A percentile compares a stretch with the other conserved stretches of the same genome.
These are phyloP conservation scores for Lactarius indigo DNA, from an alignment of 768 basidiomycete species.

Conservation along the genomic window DNA sequence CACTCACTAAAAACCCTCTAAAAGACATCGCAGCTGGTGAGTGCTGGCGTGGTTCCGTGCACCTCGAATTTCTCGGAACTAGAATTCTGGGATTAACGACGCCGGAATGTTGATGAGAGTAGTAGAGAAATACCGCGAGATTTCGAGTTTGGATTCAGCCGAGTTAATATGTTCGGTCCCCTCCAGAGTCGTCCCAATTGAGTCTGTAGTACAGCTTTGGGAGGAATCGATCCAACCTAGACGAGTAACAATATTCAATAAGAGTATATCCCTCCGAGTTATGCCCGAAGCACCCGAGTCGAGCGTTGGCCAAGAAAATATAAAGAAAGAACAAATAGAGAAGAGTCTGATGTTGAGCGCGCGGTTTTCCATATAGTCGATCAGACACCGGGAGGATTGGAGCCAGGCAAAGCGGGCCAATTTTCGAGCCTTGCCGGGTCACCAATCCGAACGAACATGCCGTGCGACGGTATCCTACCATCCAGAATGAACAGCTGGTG, in stretches of 20 bases:
- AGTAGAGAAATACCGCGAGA: no score
- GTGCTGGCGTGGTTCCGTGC: no score
- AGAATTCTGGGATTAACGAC: no score
- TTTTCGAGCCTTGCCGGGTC: conserved; percentile 70
- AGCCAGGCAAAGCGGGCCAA: conserved; percentile 71
- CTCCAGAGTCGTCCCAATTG: no score
- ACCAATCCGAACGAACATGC: conserved; percentile 72
- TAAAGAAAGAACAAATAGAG: not conserved
- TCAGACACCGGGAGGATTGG: conserved; percentile 60
- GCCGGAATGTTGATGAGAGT: no score
- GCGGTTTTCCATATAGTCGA: not conserved
- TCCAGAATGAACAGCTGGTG: conserved; percentile 74
- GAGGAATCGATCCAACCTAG: no score
- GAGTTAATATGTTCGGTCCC: no score
- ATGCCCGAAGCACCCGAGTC: not conserved
- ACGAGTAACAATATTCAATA: not conserved
- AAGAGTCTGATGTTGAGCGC: not conserved
- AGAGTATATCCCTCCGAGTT: not conserved
- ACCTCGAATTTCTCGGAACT: no score
- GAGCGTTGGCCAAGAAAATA: not conserved
- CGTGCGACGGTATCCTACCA: conserved; percentile 73
- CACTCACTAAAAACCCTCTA: no score
- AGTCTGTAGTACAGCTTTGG: no score
- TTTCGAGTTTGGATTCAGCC: no score
- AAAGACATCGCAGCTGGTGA: no score